Conservation (phyloP, 495 filamentous ascomycete genomes). For the Penicillium atrosanguineum region DNA sequence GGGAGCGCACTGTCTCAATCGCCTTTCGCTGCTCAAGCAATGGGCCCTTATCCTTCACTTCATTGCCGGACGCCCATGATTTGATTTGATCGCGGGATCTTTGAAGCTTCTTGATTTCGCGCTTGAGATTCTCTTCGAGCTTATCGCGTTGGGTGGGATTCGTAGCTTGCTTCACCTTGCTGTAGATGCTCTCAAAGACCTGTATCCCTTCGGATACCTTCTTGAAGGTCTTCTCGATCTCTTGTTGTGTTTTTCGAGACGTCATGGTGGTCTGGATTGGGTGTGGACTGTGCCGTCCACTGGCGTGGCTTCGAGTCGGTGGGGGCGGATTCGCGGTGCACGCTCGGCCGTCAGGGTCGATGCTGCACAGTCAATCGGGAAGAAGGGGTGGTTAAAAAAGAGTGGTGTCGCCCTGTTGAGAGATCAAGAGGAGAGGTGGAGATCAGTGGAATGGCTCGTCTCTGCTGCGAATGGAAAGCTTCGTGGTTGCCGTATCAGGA, state of each 20-base stretch:
- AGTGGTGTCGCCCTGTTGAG: slow-evolving; percentile 14
- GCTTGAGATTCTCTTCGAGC: slow-evolving; percentile 93
- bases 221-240: slow-evolving; percentile 99
- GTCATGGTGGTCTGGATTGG: slow-evolving; percentile 61
- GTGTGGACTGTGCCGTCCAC: slow-evolving; percentile 25
- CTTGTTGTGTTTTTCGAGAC: slow-evolving; percentile 89
- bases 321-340: slow-evolving; percentile 16
- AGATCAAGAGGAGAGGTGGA: slow-evolving; percentile 14
- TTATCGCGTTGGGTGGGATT: slow-evolving; percentile 98
- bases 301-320: slow-evolving; percentile 12
- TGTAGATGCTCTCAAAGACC: slow-evolving; percentile 88
- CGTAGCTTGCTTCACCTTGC: slow-evolving; percentile 86
- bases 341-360: slow-evolving; percentile 18
- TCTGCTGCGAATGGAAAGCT: slow-evolving; percentile 29
- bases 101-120: slow-evolving; percentile 99
- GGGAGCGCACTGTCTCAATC: slow-evolving; percentile 78
- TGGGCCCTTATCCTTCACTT: slow-evolving; percentile 98
- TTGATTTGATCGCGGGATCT: slow-evolving; percentile 97
- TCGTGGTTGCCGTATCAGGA: slow-evolving; percentile 18
- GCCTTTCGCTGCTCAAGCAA: slow-evolving; percentile 87
- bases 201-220: slow-evolving; percentile 90
- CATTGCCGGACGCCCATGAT: slow-evolving; percentile 93
- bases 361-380: slow-evolving; percentile 6
- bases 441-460: slow-evolving; percentile 13
- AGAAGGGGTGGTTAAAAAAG: slow-evolving; percentile 4